Conservation (phyloP, 2,329 filamentous ascomycete genomes). For the Sporothrix sp. region DNA sequence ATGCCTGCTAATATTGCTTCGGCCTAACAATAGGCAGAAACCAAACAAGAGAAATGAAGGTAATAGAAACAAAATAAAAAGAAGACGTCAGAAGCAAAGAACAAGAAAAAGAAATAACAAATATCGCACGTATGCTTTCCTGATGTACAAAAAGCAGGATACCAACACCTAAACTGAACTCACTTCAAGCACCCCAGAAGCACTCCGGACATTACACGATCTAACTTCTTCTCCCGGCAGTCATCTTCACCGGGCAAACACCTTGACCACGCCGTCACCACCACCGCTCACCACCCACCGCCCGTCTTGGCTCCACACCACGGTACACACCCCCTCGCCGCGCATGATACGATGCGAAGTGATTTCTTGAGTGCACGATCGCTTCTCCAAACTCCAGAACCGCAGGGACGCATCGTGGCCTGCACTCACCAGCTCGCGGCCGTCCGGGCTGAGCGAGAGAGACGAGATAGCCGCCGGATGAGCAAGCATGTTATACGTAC, state of each 20-base stretch:
- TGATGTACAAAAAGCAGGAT: slow-evolving; percentile 5
- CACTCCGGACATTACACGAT: background rate
- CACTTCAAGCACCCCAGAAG: background rate
- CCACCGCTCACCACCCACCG: slow-evolving; percentile 90
- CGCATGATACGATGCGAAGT: slow-evolving; percentile 89
- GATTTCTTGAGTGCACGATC: slow-evolving; percentile 90
- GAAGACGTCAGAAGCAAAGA: background rate
- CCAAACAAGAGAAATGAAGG: no score
- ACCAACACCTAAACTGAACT: no score
- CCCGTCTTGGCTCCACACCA: slow-evolving; percentile 93
- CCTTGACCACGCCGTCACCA: slow-evolving; percentile 92
- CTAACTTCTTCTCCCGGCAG: background rate
- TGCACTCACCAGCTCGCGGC: slow-evolving; percentile 86
- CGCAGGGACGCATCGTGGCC: slow-evolving; percentile 92
- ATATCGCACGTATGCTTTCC: slow-evolving; percentile 2
- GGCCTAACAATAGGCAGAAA: no score
- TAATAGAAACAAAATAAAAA: background rate
- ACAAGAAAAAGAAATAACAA: background rate
- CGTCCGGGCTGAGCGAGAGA: slow-evolving; percentile 84
- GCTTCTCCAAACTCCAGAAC: slow-evolving; percentile 96
- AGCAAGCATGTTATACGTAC: slow-evolving; percentile 97
- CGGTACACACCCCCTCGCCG: slow-evolving; percentile 87
- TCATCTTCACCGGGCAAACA: slow-evolving; percentile 55
- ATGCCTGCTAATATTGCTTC: no score
- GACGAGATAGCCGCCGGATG: slow-evolving; percentile 89